Conservation (phyloP, 1,284 basidiomycete genomes). For the Neonothopanus nambi region DNA sequence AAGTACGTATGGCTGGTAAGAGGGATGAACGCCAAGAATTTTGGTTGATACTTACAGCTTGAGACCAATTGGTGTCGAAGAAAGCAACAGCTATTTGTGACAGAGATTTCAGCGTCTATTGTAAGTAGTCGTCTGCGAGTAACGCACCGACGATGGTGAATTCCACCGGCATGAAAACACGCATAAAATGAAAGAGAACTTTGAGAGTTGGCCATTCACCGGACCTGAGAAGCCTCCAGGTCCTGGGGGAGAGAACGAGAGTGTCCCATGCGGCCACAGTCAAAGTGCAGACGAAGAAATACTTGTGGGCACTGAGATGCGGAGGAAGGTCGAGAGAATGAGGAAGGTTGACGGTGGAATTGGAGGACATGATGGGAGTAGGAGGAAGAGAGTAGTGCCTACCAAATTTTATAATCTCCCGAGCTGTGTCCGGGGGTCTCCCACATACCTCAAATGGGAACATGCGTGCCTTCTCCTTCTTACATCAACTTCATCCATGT, state of each 20-base stretch:
- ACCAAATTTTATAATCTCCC: background rate
- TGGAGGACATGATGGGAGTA: conserved; percentile 29
- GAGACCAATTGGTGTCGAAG: conserved; percentile 71
- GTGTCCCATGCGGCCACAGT: conserved; percentile 86
- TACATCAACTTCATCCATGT: background rate
- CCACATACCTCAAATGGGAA: too few species aligned
- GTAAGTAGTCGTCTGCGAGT: too few species aligned
- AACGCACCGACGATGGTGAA: conserved; percentile 71
- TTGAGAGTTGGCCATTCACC: conserved; percentile 77
- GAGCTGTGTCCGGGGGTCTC: background rate
- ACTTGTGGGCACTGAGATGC: conserved; percentile 80
- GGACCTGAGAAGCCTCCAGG: conserved; percentile 68
- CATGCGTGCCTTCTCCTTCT: background rate
- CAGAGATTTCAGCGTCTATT: conserved; percentile 2
- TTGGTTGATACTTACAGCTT: conserved; percentile 39
- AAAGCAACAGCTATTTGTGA: conserved; percentile 66
- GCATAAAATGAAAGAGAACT: conserved; percentile 69
- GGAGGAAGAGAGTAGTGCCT: background rate
- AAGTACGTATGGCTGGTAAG: conserved; percentile 11
- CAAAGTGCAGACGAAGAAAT: conserved; percentile 82
- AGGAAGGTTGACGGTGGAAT: conserved; percentile 38
- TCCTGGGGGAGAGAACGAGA: conserved; percentile 74
- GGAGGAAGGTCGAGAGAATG: conserved; percentile 66
- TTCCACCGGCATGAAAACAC: conserved; percentile 74
- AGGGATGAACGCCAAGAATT: background rate